phyloP scores from a whole-genome alignment of 768 basidiomycete genomes.

The Pulveroboletus sp. region DNA sequence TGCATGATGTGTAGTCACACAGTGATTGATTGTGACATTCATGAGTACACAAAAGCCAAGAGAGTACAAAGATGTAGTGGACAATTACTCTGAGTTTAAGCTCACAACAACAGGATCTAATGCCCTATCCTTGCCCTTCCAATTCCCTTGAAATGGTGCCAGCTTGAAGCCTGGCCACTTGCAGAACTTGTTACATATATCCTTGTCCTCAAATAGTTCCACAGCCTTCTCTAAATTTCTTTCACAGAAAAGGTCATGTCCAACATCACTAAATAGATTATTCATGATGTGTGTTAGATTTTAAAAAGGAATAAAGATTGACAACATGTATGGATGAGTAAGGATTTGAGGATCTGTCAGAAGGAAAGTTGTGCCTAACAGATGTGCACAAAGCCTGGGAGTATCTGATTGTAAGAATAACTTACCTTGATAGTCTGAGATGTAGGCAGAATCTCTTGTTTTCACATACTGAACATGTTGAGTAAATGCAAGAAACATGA shows the following conservation, averaged over 20 bases:
- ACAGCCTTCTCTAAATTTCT: constrained; percentile 8
- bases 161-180: constrained; percentile 8
- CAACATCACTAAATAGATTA: not conserved
- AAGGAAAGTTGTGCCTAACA: not conserved
- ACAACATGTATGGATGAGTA: not conserved
- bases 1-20: too few species aligned
- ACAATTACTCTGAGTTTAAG: too few species aligned
- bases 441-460: not conserved
- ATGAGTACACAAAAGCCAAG: too few species aligned
- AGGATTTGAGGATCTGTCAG: not conserved
- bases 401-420: too few species aligned
- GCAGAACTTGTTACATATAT: constrained; percentile 10
- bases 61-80: too few species aligned
- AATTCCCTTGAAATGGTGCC: not conserved
- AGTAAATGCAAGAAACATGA: not conserved
- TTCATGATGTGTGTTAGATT: too few species aligned
- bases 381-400: too few species aligned
- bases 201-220: not conserved
- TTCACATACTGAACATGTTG: constrained; percentile 1
- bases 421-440: constrained; percentile 1
- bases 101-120: not conserved
- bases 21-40: too few species aligned
- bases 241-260: constrained; percentile 1
- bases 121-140: not conserved
- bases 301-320: too few species aligned